Base-by-base conservation (phyloP, 2,329 filamentous ascomycete genomes). In the Botrytis pseudocinerea region DNA sequence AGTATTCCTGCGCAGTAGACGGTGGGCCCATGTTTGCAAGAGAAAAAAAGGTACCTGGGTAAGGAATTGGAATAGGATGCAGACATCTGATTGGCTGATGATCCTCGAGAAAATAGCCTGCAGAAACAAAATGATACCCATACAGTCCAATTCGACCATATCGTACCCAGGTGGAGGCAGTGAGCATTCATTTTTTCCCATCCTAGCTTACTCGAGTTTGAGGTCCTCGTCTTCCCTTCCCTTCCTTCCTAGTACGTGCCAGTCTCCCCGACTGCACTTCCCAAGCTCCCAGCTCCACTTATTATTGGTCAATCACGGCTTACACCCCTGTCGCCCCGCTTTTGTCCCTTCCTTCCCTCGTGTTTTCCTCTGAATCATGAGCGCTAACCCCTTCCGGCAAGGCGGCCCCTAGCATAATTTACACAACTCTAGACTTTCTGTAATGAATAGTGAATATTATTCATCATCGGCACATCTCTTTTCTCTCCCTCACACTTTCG, bases 401-500 rank as follows among this genome's bases (percentile, higher is more conserved):
- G 51, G 8, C n/a, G 7, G 32, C 9, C 9, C 60, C 42, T 42
- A n/a, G 60, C 60, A 62, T 42, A 62, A 62, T 48, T 65, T 48
- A 65, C 63, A 65, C 63, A 65, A 65, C 63, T 48, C 32, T 48
- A 51, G 48, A 54, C 51, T 28, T 54, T 28, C 25, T 25, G 12
- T 54, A 8, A 28, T 54, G 51, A 28, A 54, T 54, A 48, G 20
- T 65, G 62, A 48, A 65, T 35, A 65, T 65, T 48, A 28, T 65
- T 48, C 62, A 65, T 65, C 32, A 65, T 64, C 62, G 32, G 42
- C 62, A 65, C 42, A 65, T 48, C 18, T 48, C 25, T 42, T 42
- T 42, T 6, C 7, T n/a, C 38, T 32, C 14, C 10, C 40, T 44
- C 40, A 7, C 32, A 25, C 59, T 40, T 22, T 40, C 59, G 10